phyloP scores from a whole-genome alignment of 345 rosid species.

The Salix dunnii region DNA sequence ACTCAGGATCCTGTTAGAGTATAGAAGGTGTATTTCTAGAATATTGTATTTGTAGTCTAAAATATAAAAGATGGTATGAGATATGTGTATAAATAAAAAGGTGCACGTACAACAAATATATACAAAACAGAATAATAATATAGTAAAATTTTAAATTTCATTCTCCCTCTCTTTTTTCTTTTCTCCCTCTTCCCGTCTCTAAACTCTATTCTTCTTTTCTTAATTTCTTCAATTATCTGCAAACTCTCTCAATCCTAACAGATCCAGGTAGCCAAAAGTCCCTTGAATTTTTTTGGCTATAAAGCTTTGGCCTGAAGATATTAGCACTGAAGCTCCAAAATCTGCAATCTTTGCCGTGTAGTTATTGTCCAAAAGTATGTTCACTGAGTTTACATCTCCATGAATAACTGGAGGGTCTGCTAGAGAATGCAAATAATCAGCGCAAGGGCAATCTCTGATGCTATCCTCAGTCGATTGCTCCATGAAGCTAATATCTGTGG shows the following conservation, averaged over 20 bases:
- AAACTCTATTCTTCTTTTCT: too few relatives aligned
- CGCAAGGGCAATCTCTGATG: conserved; percentile 27
- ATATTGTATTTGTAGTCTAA: too few relatives aligned
- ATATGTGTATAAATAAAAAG: too few relatives aligned
- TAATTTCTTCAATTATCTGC: too few relatives aligned
- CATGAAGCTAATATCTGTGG: conserved; percentile 13
- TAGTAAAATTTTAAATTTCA: too few relatives aligned
- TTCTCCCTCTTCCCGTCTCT: too few relatives aligned
- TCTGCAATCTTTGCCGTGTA: conserved; percentile 33
- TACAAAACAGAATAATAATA: too few relatives aligned
- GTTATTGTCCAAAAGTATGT: conserved; percentile 34
- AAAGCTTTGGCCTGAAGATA: conserved; percentile 11
- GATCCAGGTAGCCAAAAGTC: conserved; percentile 34
- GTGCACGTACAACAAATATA: too few relatives aligned
- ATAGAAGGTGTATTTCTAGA: too few relatives aligned
- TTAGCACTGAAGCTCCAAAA: conserved; percentile 35
- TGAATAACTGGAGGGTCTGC: conserved; percentile 39
- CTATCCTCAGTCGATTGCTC: conserved; percentile 22
- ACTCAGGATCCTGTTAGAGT: conserved; percentile 42
- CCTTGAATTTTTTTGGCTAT: conserved; percentile 21
- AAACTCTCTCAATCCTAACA: too few relatives aligned
- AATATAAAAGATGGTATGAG: too few relatives aligned
- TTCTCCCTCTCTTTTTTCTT: too few relatives aligned
- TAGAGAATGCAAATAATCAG: conserved; percentile 30
- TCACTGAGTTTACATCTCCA: conserved; percentile 29